Conservation (phyloP, 2,329 filamentous ascomycete genomes). For the Aschersonia sp. region DNA sequence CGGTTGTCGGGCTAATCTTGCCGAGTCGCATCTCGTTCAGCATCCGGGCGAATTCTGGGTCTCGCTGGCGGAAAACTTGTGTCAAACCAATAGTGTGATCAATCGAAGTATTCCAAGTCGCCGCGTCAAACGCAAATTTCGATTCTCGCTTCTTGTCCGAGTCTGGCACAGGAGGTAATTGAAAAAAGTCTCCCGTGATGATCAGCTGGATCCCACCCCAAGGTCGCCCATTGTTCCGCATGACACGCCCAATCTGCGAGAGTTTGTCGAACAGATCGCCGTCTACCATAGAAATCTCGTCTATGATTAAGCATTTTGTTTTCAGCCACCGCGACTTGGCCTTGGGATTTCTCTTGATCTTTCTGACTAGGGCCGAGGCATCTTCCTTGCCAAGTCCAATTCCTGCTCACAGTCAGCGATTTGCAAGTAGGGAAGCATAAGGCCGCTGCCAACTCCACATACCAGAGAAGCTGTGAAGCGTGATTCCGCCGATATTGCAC, state of each 20-base stretch:
- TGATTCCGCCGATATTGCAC: constrained; percentile 92
- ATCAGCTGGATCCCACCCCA: constrained; percentile 95
- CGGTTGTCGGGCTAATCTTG: constrained; percentile 59
- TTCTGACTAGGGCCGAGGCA: constrained; percentile 66
- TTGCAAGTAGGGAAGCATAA: background rate
- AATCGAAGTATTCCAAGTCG: constrained; percentile 83
- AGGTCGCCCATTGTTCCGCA: constrained; percentile 80
- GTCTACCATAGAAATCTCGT: constrained; percentile 98
- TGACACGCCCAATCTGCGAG: constrained; percentile 67
- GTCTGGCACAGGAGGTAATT: constrained; percentile 86
- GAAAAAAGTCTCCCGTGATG: constrained; percentile 96
- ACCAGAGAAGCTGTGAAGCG: constrained; percentile 87
- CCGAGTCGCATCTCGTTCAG: constrained; percentile 96
- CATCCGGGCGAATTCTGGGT: constrained; percentile 80
- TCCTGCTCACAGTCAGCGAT: constrained; percentile 9
- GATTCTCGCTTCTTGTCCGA: constrained; percentile 45
- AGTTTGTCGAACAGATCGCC: constrained; percentile 95
- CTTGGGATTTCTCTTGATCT: constrained; percentile 79
- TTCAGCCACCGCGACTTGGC: constrained; percentile 78
- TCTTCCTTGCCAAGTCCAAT: constrained; percentile 92
- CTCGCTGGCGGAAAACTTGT: constrained; percentile 91
- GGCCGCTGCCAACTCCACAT: constrained; percentile 1
- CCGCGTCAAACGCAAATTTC: constrained; percentile 87
- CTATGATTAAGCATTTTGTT: constrained; percentile 77
- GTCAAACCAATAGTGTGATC: constrained; percentile 92